Base-by-base conservation (phyloP, 257 asterid genomes). In the Mentha longifolia region DNA sequence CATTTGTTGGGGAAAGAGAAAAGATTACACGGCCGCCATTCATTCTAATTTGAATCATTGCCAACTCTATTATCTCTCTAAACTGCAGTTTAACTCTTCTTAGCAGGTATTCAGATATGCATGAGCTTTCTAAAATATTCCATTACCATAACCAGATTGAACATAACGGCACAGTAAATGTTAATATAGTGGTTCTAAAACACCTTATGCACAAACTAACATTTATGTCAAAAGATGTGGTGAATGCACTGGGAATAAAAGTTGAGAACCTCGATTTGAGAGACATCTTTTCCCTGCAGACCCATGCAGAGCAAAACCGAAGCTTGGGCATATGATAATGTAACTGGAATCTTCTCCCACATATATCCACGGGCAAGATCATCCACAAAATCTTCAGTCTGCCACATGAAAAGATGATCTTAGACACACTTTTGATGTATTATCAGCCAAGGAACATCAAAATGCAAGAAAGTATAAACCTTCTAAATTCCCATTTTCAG, bases 301-400 rank as follows among this genome's bases (percentile, higher is more conserved):
- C 97, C 98, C 59, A 82, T 78, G 86, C 94, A 89, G 70, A 95
- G 97, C 83, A 95, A 80, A 70, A 95, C 86, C 62, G 99, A 95
- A 72, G 97, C 92, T 75, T 92, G 96, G 51, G 82, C 80, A 84
- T 81, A 82, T 14, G 98, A 89, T 12, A 89, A 47, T n/a, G 92
- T 56, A 76, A 88, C 93, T 30, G 97, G 98, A 76, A 95, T 83
- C 85, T 86, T 86, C 82, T 80, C 95, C 85, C 80, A 74, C 79
- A 92, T 92, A 82, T 84, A 95, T 28, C 74, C 73, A 45, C 83
- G 84, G 16, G 91, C 89, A 68, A 89, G 94, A 65, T 85, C 87
- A 61, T 82, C 86, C 69, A 79, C 82, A 79, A 88, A 75, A 67
- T 72, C 74, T 47, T 67, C 82, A 56, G 82, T 86, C 98, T 93